Evolutionary conservation across 1,284 basidiomycete species (phyloP).

Genomic region (Trichosporon sp.): DNA sequence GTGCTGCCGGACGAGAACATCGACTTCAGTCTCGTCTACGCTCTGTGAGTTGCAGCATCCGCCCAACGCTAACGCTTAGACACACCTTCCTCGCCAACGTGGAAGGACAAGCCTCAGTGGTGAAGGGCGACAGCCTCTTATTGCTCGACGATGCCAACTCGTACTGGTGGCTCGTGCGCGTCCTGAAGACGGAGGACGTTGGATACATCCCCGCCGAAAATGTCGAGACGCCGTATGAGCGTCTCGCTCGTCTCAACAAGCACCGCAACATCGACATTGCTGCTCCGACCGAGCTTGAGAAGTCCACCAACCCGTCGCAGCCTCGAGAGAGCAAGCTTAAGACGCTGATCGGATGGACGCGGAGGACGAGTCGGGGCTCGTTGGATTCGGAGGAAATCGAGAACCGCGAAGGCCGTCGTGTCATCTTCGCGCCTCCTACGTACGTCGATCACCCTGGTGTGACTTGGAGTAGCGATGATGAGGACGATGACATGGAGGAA

Average conservation of each 20-base stretch:
- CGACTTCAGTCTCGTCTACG: slow-evolving; percentile 60
- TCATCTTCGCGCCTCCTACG: slow-evolving; percentile 59
- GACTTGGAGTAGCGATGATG: slow-evolving; percentile 73
- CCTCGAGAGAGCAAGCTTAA: slow-evolving; percentile 38
- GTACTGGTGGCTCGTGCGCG: slow-evolving; percentile 97
- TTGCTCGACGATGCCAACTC: slow-evolving; percentile 95
- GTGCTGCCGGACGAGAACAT: slow-evolving; percentile 60
- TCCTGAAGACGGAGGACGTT: slow-evolving; percentile 97
- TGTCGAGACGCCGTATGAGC: slow-evolving; percentile 97
- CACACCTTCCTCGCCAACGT: slow-evolving; percentile 95
- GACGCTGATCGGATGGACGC: slow-evolving; percentile 41
- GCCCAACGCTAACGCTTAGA: slow-evolving; percentile 34
- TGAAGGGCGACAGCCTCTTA: slow-evolving; percentile 90
- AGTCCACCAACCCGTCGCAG: slow-evolving; percentile 25
- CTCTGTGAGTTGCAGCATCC: slow-evolving; percentile 50
- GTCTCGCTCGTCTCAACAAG: slow-evolving; percentile 93
- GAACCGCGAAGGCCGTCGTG: slow-evolving; percentile 43
- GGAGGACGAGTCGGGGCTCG: slow-evolving; percentile 22
- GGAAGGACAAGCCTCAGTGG: slow-evolving; percentile 93
- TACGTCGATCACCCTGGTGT: slow-evolving; percentile 60
- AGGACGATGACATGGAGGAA: slow-evolving; percentile 62
- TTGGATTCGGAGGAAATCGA: slow-evolving; percentile 30
- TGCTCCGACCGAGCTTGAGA: slow-evolving; percentile 43
- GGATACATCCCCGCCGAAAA: slow-evolving; percentile 99
- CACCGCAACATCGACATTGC: slow-evolving; percentile 92